Percentiles rank a stretch among this genome's conserved stretches.
These are phyloP conservation scores for Alternaria burnsii DNA, from an alignment of 2,329 filamentous ascomycete genomes.

Conservation along the genomic window DNA sequence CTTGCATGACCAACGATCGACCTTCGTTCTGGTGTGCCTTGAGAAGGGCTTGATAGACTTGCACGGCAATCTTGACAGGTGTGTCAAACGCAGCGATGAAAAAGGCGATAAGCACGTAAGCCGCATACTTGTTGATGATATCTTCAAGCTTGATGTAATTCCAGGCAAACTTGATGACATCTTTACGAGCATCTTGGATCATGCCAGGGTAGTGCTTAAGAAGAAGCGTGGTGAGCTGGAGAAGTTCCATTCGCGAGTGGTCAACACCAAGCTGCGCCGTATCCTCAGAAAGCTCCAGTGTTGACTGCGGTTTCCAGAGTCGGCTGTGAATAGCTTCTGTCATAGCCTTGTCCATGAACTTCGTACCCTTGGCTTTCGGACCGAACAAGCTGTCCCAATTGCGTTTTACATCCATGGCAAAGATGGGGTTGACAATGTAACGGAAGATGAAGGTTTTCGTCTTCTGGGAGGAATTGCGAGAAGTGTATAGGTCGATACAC, in stretches of 20 bases:
- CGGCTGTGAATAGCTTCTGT: constrained; percentile 91
- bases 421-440: constrained; percentile 92
- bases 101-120: constrained; percentile 95
- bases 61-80: constrained; percentile 91
- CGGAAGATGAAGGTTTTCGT: constrained; percentile 93
- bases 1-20: constrained; percentile 88
- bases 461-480: constrained; percentile 80
- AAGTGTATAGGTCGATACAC: constrained; percentile 86
- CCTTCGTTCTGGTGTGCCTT: constrained; percentile 96
- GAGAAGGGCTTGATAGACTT: constrained; percentile 91
- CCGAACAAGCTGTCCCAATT: constrained; percentile 69
- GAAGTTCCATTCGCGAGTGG: constrained; percentile 92
- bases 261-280: constrained; percentile 86
- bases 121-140: constrained; percentile 98
- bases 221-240: constrained; percentile 92
- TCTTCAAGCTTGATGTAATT: constrained; percentile 96
- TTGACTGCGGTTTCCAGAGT: constrained; percentile 86
- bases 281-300: constrained; percentile 84
- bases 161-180: constrained; percentile 99
- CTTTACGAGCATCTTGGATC: constrained; percentile 90
- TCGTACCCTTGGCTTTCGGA: constrained; percentile 65
- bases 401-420: constrained; percentile 94
- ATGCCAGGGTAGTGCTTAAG: constrained; percentile 93
- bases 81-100: constrained; percentile 98
- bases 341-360: constrained; percentile 84